Evolutionary conservation across 2,329 filamentous ascomycete species (phyloP), one percentile per base, ranked within the genome.

Genomic region (Diaporthe ilicicola): DNA sequence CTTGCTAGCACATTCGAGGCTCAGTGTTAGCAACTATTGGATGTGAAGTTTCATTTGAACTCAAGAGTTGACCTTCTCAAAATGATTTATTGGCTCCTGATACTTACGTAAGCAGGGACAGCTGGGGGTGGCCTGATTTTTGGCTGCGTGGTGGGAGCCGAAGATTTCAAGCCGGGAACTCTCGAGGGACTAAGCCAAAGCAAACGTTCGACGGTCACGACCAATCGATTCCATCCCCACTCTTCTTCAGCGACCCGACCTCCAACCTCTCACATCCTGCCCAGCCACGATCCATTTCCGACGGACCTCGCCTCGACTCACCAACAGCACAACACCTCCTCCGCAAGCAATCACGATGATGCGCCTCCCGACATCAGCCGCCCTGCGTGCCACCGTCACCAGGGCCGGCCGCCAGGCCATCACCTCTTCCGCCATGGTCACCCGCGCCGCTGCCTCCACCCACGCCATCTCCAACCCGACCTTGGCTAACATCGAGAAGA

Each of bases 381-480:
- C 87, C 79, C 83, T 88, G 82, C 87, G 80, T 81, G 81, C 81
- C 82, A 81, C 82, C 76, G 78, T 80, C 74, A 74, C 78, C 75
- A 78, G 81, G 70, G 82, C 83, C 75, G 79, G 78, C 78, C 77
- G 78, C 74, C 77, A 78, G 78, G 78, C 81, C 76, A 74, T 79
- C 71, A 78, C 78, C 67, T 77, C 77, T 27, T 76, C 80, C 71
- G 82, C 85, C 78, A 56, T 73, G 68, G 81, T 85, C 77, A 83
- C 83, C 78, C 81, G 84, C 74, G 84, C 84, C 76, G 85, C 86
- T 80, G 86, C 89, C 79, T 90, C 92, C 78, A 93, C 93, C 77
- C 94, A 97, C 84, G 95, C 95, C 82, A 97, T 99, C 85, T 97
- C 95, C 81, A 98, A 98, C 88, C 96, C 97, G 77, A 98, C 94